Percentiles rank a stretch among this genome's conserved stretches.
phyloP scores from a whole-genome alignment of 768 basidiomycete species.

The Boletus speciosus region DNA sequence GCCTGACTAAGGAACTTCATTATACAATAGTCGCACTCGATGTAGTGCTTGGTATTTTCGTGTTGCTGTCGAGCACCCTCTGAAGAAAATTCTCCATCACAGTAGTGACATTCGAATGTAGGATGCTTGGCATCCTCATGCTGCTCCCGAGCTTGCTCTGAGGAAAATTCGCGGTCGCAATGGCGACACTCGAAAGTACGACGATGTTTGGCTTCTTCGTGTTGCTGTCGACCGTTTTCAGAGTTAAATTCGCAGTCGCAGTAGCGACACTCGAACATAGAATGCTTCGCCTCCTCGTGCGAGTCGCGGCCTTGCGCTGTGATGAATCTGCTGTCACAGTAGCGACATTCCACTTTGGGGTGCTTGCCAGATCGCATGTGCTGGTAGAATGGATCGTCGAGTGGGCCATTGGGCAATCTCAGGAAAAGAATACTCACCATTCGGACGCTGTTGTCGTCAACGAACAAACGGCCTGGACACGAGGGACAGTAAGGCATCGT shows the following conservation, averaged over 20 bases:
- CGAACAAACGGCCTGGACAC: slow-evolving; percentile 22
- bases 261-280: not conserved
- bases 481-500: slow-evolving; percentile 16
- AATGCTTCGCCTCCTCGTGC: not conserved
- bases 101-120: slow-evolving; percentile 10
- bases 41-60: slow-evolving; percentile 2
- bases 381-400: not conserved
- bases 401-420: not conserved
- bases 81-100: slow-evolving; percentile 6
- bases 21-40: slow-evolving; percentile 4
- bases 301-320: slow-evolving; percentile 2
- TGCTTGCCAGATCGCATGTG: slow-evolving; percentile 16
- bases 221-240: not conserved
- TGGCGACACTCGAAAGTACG: not conserved
- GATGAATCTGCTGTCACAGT: not conserved
- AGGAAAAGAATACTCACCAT: slow-evolving; percentile 13
- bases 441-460: not conserved
- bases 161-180: not conserved
- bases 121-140: not conserved
- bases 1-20: not conserved
- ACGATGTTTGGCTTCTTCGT: not conserved
- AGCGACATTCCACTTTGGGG: slow-evolving; percentile 1
- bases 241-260: not conserved
- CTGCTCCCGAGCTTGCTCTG: not conserved
- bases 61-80: slow-evolving; percentile 7